Evolutionary conservation across 2,329 filamentous ascomycete genomes (phyloP).

Genomic region (Fusarium virguliforme): DNA sequence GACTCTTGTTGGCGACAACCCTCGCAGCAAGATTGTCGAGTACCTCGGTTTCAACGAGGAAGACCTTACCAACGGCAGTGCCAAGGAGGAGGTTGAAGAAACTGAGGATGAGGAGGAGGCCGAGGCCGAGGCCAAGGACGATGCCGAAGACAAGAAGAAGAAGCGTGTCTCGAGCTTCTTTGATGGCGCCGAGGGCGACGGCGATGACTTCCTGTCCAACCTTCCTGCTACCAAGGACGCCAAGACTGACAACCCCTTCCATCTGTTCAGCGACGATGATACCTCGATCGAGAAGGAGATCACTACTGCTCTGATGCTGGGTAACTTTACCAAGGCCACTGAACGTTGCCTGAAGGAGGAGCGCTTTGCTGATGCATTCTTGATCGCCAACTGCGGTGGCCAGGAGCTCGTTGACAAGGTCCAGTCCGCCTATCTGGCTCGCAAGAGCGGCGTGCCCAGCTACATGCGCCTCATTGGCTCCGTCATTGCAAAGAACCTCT

Average conservation of each 20-base stretch:
- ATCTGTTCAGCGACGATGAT: slow-evolving; percentile 88
- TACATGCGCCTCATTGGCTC: slow-evolving; percentile 93
- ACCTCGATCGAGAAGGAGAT: slow-evolving; percentile 87
- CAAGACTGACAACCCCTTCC: slow-evolving; percentile 95
- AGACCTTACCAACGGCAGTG: slow-evolving; percentile 67
- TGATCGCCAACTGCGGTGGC: slow-evolving; percentile 97
- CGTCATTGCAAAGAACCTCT: slow-evolving; percentile 95
- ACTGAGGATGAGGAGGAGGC: slow-evolving; percentile 43
- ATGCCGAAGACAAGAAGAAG: slow-evolving; percentile 62
- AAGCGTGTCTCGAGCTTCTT: slow-evolving; percentile 86
- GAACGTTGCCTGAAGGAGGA: slow-evolving; percentile 91
- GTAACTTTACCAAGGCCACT: slow-evolving; percentile 90
- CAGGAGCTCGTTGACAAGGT: slow-evolving; percentile 95
- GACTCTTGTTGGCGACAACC: slow-evolving; percentile 86
- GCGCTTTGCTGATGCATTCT: slow-evolving; percentile 94
- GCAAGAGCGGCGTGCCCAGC: slow-evolving; percentile 86
- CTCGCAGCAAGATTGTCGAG: slow-evolving; percentile 88
- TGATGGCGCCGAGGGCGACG: slow-evolving; percentile 75
- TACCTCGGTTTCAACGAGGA: slow-evolving; percentile 88
- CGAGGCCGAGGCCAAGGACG: slow-evolving; percentile 51
- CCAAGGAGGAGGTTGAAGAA: slow-evolving; percentile 50
- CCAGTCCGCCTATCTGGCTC: slow-evolving; percentile 90
- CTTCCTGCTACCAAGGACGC: slow-evolving; percentile 90
- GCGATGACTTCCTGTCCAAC: slow-evolving; percentile 89
- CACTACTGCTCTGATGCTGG: slow-evolving; percentile 89